Conservation (phyloP, 108 stramenopile species). For the Mayamaea pseudoterrestris region DNA sequence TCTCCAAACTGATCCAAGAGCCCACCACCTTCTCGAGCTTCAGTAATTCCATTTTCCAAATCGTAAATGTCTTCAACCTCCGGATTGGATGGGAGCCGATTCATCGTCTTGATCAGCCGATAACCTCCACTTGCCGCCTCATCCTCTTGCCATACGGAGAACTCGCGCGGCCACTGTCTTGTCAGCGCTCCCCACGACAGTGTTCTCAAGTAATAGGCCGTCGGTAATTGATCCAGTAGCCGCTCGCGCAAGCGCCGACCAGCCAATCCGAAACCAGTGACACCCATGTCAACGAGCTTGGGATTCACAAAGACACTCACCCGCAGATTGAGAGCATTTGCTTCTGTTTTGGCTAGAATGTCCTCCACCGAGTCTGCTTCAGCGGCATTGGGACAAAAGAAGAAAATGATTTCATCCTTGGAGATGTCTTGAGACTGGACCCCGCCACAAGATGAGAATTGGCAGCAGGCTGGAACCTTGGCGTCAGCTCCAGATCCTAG, state of each 20-base stretch:
- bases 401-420: constrained; percentile 44
- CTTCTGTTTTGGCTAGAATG: constrained; percentile 30
- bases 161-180: constrained; percentile 43
- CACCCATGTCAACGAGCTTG: constrained; percentile 88
- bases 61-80: constrained; percentile 84
- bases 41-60: constrained; percentile 42
- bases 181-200: constrained; percentile 85
- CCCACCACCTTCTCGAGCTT: constrained; percentile 28
- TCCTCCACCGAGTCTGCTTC: constrained; percentile 61
- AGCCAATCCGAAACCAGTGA: constrained; percentile 91
- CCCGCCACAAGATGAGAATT: constrained; percentile 57
- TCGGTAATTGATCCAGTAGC: constrained; percentile 52
- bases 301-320: constrained; percentile 86
- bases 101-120: constrained; percentile 50
- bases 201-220: constrained; percentile 81
- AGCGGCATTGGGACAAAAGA: constrained; percentile 75
- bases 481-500: constrained; percentile 10
- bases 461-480: constrained; percentile 58
- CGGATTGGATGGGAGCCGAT: constrained; percentile 60
- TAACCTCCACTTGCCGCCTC: constrained; percentile 69
- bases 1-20: constrained; percentile 59
- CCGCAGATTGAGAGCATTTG: constrained; percentile 20
- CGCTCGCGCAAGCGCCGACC: constrained; percentile 81
- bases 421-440: constrained; percentile 38
- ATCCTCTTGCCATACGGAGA: constrained; percentile 89